Evolutionary conservation across 495 filamentous ascomycete species (phyloP).

Genomic region (Aspergillus biplanus): DNA sequence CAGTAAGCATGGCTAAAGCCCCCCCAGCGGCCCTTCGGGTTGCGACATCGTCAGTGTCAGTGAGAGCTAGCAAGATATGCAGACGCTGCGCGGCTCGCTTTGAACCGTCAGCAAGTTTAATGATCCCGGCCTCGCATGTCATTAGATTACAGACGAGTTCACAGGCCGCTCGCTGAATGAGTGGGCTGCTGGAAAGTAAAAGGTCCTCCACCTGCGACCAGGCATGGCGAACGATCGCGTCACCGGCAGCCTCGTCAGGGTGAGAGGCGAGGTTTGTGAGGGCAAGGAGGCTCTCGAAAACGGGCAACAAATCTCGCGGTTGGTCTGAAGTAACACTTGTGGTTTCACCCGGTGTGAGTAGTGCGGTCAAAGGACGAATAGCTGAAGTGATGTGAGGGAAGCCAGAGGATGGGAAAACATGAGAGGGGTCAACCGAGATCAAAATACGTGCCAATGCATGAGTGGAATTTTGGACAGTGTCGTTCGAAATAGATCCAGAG

Average conservation of each 20-base stretch:
- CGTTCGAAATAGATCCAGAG: slow-evolving; percentile 36
- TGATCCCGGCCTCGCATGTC: slow-evolving; percentile 71
- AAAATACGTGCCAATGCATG: slow-evolving; percentile 92
- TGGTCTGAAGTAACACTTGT: slow-evolving; percentile 54
- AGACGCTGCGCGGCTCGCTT: slow-evolving; percentile 70
- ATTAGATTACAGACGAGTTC: slow-evolving; percentile 94
- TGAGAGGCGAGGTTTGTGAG: slow-evolving; percentile 91
- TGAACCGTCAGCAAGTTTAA: slow-evolving; percentile 73
- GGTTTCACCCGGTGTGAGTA: slow-evolving; percentile 60
- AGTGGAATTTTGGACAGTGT: slow-evolving; percentile 65
- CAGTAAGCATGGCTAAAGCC: slow-evolving; percentile 80
- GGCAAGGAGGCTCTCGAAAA: slow-evolving; percentile 88
- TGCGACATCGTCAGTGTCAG: slow-evolving; percentile 78
- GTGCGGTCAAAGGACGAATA: slow-evolving; percentile 74
- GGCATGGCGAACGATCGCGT: slow-evolving; percentile 69
- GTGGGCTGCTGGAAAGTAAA: slow-evolving; percentile 72
- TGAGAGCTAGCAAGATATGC: slow-evolving; percentile 81
- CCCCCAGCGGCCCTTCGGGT: slow-evolving; percentile 87
- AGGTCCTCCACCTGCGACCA: slow-evolving; percentile 81
- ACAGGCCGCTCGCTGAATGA: slow-evolving; percentile 79
- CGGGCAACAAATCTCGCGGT: slow-evolving; percentile 78
- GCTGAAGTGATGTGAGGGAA: slow-evolving; percentile 73
- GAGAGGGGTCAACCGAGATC: slow-evolving; percentile 83
- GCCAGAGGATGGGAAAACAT: slow-evolving; percentile 79
- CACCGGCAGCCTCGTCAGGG: slow-evolving; percentile 66